Evolutionary conservation across 768 basidiomycete genomes (phyloP), one percentile per base, ranked within the genome.

Genomic region (Boletus vermiculosoides): DNA sequence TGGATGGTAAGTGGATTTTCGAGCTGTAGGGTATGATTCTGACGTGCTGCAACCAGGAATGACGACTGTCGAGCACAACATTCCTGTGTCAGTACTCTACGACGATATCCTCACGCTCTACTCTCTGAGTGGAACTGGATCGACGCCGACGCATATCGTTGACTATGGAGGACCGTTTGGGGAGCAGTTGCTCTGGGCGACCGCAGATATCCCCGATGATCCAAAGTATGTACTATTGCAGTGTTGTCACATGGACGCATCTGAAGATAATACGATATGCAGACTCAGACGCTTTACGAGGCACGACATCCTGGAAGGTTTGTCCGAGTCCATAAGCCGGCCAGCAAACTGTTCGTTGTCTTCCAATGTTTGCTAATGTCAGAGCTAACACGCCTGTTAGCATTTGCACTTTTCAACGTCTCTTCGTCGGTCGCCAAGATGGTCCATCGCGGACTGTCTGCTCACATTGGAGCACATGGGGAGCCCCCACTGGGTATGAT

Each of bases 381-480:
- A 39, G 22, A 33, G 31, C 50, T 63, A 20, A 55, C 50, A 34
- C 22, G 4, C 13, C 12, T 55, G 33, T 44, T 40, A 88, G 87
- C 87, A 0, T 84, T 79, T 50, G 80, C 83, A 5, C 57, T 88
- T 2, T 88, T 83, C 70, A 90, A 90, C 62, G 86, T 84, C 5
- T 89, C 88, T 7, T 73, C 71, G 12, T 87, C 87, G 3, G 78
- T 85, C 11, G 84, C 86, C 0, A 82, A 83, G 64, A 86, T 90
- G 86, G 83, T 88, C 20, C 71, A 78, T 30, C 80, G 77, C 54
- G 88, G 87, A 13, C 68, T 88, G 16, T 74, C 77, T 25, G 77
- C 83, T 3, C 83, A 87, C 61, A 85, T 90, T 56, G 88, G 88
- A 23, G 87, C 87, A 0, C 88, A 90, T 63, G 88, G 88, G 18